Evolutionary conservation across 805 yeast genomes (phyloP).

Genomic region (Tetrapisispora arboricola): DNA sequence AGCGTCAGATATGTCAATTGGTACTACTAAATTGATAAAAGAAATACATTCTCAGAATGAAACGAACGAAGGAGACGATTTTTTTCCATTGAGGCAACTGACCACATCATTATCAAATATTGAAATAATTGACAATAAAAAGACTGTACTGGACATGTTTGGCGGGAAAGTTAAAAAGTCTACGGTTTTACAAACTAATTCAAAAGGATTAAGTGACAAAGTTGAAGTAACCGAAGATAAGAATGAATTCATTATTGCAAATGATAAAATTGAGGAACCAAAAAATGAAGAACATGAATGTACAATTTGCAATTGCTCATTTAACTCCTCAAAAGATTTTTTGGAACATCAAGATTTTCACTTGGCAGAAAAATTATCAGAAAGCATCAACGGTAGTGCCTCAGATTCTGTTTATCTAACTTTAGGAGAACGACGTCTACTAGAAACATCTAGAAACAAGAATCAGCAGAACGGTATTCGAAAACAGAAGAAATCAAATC

Average conservation of each 20-base stretch:
- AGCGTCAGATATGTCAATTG: slow-evolving; percentile 21
- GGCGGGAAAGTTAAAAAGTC: slow-evolving; percentile 10
- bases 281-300: not conserved
- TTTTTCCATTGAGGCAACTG: slow-evolving; percentile 43
- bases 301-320: slow-evolving; percentile 10
- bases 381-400: slow-evolving; percentile 31
- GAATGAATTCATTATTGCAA: no score
- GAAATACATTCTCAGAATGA: slow-evolving; percentile 30
- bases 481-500: not conserved
- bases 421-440: slow-evolving; percentile 22
- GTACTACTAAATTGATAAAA: slow-evolving; percentile 33
- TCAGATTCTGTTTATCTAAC: slow-evolving; percentile 19
- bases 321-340: slow-evolving; percentile 10
- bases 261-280: no score
- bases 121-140: slow-evolving; percentile 32
- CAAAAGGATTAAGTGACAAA: no score
- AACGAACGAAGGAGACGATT: slow-evolving; percentile 13
- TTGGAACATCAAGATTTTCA: slow-evolving; percentile 48
- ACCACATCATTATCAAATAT: slow-evolving; percentile 47
- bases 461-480: not conserved
- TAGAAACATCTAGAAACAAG: slow-evolving; percentile 9
- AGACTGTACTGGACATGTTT: slow-evolving; percentile 27
- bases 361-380: slow-evolving; percentile 40
- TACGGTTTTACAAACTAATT: not conserved
- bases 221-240: no score